Evolutionary conservation across 805 yeast genomes (phyloP), one percentile per base, ranked within the genome.

Genomic region (Starmerella scarabaei): DNA sequence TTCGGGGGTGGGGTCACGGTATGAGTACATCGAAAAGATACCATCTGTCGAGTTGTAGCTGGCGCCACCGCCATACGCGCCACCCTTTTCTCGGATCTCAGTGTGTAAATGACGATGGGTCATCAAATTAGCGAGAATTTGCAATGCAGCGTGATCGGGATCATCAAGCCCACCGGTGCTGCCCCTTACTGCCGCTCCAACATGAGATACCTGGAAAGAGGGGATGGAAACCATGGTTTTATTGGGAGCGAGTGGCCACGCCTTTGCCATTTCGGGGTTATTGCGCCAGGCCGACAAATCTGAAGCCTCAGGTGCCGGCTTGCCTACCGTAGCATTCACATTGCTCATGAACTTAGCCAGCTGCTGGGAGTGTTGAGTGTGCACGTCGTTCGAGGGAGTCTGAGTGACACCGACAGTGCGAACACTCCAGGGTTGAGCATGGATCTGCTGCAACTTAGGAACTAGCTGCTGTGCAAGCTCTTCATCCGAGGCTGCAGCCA

Each of bases 61-160:
- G 4, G 93, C 80, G 3, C 98, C 98, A 5, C 94, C 97, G 6
- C 98, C 98, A 56, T 91, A 91, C 0, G 98, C 98, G 43, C 98
- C 98, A 42, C 94, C 94, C 53, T 88, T 75, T 56, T 91, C 98
- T 49, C 98, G 72, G 29, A 91, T 75, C 48, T 85, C 94, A 11
- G 83, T 72, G 59, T 91, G 98, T 36, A 91, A 64, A 50, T 81
- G 73, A 54, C 80, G 82, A 61, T 79, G 86, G 0, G 94, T 78
- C 50, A 85, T 59, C 42, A 91, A 58, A 50, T 80, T 86, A 1
- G 95, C 70, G 35, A 91, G 65, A 0, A 91, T 73, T 59, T 83
- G 94, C 33, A 91, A 67, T 1, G 84, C 67, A 0, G 97, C 93
- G 28, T 94, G 85, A 48, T 88, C 96, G 37, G 67, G 61, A 37